Conservation (phyloP, 306 rosid genomes). For the Cucurbita moschata region DNA sequence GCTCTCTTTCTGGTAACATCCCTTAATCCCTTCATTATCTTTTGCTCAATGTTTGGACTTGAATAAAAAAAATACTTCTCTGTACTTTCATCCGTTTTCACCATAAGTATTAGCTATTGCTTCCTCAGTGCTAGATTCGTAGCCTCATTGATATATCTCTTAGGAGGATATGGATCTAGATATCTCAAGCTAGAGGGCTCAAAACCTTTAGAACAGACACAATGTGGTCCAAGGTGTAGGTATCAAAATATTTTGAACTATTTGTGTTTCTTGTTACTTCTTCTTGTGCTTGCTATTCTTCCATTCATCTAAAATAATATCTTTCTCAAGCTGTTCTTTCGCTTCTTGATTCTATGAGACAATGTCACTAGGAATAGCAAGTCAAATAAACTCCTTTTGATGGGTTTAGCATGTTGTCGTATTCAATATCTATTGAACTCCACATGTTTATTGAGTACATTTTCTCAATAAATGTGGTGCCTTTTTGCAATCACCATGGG, state of each 20-base stretch:
- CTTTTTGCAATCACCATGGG: not conserved
- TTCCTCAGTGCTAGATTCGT: not conserved
- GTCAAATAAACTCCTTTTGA: not conserved
- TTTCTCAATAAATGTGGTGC: not conserved
- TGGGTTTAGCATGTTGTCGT: not conserved
- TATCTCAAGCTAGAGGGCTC: not conserved
- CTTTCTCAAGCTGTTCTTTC: not conserved
- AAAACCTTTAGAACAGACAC: not conserved
- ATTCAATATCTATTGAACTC: not conserved
- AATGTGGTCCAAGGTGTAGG: not conserved
- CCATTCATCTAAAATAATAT: not conserved
- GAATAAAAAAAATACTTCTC: too few relatives aligned
- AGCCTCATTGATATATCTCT: not conserved
- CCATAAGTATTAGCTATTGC: too few relatives aligned
- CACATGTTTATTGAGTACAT: not conserved
- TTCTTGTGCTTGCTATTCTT: not conserved
- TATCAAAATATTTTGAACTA: not conserved
- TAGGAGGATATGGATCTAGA: not conserved
- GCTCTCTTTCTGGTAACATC: too few relatives aligned
- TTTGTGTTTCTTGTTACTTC: not conserved
- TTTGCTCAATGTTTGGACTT: too few relatives aligned
- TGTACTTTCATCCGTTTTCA: too few relatives aligned
- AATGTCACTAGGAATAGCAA: not conserved
- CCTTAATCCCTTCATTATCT: too few relatives aligned
- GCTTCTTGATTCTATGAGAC: not conserved